Evolutionary conservation across 257 asterid species (phyloP).

Genomic region (Gentiana dahurica): DNA sequence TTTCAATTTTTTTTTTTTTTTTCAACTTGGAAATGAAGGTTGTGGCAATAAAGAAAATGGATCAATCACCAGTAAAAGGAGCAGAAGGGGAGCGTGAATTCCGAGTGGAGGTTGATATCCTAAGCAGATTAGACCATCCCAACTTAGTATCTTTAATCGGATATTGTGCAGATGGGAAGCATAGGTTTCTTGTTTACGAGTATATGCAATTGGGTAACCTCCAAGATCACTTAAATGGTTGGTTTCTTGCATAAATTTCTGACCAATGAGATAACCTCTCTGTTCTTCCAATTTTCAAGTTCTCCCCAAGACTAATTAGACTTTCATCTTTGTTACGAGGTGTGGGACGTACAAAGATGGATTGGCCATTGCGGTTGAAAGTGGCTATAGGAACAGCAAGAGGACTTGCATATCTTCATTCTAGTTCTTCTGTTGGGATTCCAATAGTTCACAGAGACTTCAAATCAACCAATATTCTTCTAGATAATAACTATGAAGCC

Average conservation of each 20-base stretch:
- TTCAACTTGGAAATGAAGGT: conserved; percentile 27
- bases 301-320: background rate
- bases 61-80: conserved; percentile 61
- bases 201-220: conserved; percentile 79
- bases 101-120: conserved; percentile 90
- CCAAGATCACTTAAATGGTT: conserved; percentile 84
- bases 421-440: conserved; percentile 78
- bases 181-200: conserved; percentile 86
- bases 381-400: conserved; percentile 87
- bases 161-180: conserved; percentile 96
- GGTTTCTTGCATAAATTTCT: conserved; percentile 13
- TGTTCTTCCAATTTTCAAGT: background rate
- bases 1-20: too few species aligned
- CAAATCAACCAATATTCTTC: conserved; percentile 89
- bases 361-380: conserved; percentile 79
- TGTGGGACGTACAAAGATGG: conserved; percentile 64
- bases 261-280: background rate
- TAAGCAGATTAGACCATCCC: conserved; percentile 94
- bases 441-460: conserved; percentile 93
- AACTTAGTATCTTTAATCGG: conserved; percentile 79
- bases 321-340: conserved; percentile 32
- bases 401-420: conserved; percentile 93
- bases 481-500: conserved; percentile 71
- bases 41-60: conserved; percentile 97
- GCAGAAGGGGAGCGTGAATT: conserved; percentile 94